Conservation (phyloP, 2,329 filamentous ascomycete genomes). For the Pseudogymnoascus sp. region DNA sequence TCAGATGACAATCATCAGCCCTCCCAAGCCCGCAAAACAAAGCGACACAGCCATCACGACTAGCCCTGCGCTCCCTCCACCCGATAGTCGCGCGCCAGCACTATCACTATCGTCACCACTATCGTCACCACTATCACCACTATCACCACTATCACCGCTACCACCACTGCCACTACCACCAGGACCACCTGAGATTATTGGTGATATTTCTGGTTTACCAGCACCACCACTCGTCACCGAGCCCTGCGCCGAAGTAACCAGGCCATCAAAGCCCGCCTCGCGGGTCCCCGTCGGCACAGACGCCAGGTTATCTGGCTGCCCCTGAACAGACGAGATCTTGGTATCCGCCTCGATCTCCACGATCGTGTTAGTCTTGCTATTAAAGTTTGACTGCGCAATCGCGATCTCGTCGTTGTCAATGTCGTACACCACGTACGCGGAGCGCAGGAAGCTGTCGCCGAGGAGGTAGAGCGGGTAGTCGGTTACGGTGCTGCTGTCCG, state of each 20-base stretch:
- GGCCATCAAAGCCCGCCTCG: not conserved
- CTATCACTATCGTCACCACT: too few species aligned
- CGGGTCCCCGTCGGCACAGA: not conserved
- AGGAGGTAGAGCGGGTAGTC: slow-evolving; percentile 44
- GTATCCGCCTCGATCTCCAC: slow-evolving; percentile 33
- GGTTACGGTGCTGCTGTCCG: slow-evolving; percentile 28
- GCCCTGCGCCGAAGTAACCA: not conserved
- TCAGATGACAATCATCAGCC: not conserved
- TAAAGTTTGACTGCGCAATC: slow-evolving; percentile 45
- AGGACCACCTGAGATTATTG: too few species aligned
- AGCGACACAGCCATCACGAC: not conserved
- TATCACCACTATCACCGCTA: too few species aligned
- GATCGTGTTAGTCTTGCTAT: slow-evolving; percentile 36
- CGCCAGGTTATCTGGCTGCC: not conserved
- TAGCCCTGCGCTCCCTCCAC: not conserved
- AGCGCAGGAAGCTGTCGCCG: slow-evolving; percentile 50
- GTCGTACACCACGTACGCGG: slow-evolving; percentile 50
- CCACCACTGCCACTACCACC: too few species aligned
- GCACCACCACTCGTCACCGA: not conserved
- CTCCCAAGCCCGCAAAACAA: not conserved
- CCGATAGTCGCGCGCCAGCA: not conserved
- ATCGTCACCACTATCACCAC: too few species aligned
- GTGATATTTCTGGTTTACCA: too few species aligned
- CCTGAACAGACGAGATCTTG: not conserved
- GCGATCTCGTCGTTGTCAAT: slow-evolving; percentile 41